Base-by-base conservation (phyloP, 108 stramenopile genomes). In the Nannochloropsis salina region DNA sequence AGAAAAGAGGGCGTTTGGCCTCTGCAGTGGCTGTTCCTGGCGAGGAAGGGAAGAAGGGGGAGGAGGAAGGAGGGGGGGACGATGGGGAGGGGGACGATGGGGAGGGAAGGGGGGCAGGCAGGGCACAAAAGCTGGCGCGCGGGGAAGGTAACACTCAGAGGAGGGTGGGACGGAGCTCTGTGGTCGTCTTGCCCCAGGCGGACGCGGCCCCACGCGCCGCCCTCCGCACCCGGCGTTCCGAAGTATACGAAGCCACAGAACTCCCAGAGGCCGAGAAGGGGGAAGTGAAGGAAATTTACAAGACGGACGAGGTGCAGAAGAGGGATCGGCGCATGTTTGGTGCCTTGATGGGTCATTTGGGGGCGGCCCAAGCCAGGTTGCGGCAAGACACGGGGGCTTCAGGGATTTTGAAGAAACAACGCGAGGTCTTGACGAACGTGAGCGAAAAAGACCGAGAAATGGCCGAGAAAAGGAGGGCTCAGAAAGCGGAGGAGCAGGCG, bases 251-350 rank as follows among this genome's bases (percentile, higher is more conserved):
- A n/a, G 61, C 61, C 20, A n/a, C 61, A 74, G 61, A 74, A 74
- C n/a, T 74, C 2, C 15, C 20, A 5, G 61, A 15, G 5, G 61
- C 15, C 2, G 61, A 74, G 61, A 74, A n/a, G n/a, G 61, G 61
- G 61, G 61, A 74, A 74, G n/a, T 74, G 61, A 74, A 74, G 61
- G n/a, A 74, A 20, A 74, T 74, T n/a, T 74, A 74, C 61, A 15
- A 74, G 61, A 74, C 15, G 4, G 61, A 74, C 2, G 61, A 74
- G 61, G 61, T 74, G 61, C 15, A 74, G 61, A 74, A 74, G 61
- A 74, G 61, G 61, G 61, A 74, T 5, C 15, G 61, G n/a, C 61
- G 61, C 20, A 74, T 74, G 61, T n/a, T n/a, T n/a, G 61, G 61
- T 15, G 61, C n/a, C 20, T 74, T 74, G 61, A 74, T 74, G 61